Conservation (phyloP, 371 early-diverging fungal species). For the Mucor mucedo region DNA sequence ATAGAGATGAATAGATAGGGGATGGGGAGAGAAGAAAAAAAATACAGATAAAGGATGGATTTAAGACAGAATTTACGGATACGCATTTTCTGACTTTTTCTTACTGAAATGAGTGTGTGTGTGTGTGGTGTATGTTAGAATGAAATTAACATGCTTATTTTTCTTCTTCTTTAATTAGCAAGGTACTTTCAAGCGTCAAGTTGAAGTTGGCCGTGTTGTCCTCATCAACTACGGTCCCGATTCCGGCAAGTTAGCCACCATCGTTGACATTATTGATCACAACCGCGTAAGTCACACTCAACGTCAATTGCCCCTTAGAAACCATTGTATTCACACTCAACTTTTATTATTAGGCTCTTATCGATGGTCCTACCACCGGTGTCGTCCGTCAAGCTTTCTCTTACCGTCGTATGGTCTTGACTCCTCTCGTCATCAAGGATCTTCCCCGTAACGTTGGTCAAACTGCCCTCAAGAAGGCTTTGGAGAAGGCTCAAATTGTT, state of each 20-base stretch:
- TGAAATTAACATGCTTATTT: conserved; percentile 3
- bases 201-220: conserved; percentile 98
- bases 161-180: conserved; percentile 28
- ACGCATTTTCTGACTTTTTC: not conserved
- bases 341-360: conserved; percentile 71
- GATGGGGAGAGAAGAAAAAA: not conserved
- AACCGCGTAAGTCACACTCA: conserved; percentile 69
- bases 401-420: conserved; percentile 90
- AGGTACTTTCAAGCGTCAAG: conserved; percentile 86
- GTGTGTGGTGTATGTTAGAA: not conserved
- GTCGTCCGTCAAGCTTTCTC: conserved; percentile 88
- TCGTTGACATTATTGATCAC: conserved; percentile 99
- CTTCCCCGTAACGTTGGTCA: conserved; percentile 90
- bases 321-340: not conserved
- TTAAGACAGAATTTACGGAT: conserved; percentile 1
- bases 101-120: not conserved
- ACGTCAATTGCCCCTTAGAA: not conserved
- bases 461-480: conserved; percentile 77
- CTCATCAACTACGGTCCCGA: conserved; percentile 93
- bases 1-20: not conserved
- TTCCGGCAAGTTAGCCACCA: conserved; percentile 96
- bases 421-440: conserved; percentile 82
- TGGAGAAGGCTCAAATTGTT: conserved; percentile 83
- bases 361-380: conserved; percentile 97
- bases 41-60: not conserved